Percentiles rank a stretch among this genome's conserved stretches.
Conservation (phyloP, 1,139 yeast species). For the Entelexis paramagnoliae region DNA sequence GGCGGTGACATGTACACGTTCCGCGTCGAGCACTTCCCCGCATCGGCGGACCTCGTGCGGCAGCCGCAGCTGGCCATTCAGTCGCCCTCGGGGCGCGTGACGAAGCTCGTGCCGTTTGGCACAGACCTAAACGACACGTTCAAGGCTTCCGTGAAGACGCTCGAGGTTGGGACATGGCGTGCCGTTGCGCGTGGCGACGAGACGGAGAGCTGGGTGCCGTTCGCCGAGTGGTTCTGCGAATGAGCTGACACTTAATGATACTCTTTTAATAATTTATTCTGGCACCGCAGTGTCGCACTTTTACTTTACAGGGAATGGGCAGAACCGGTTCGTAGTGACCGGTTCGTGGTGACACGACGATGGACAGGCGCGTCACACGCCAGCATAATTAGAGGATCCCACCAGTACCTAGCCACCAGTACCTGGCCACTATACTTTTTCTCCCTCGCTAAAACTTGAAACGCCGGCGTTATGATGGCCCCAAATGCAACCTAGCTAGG, state of each 20-base stretch:
- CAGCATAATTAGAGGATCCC: too few species aligned
- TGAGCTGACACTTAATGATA: not conserved
- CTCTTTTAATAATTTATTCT: not conserved
- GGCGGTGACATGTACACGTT: conserved; percentile 54
- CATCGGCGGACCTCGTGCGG: conserved; percentile 36
- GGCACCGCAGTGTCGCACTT: not conserved
- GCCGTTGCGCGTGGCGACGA: conserved; percentile 73
- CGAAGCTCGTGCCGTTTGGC: conserved; percentile 44
- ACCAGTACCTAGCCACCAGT: too few species aligned
- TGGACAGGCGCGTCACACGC: too few species aligned
- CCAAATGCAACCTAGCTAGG: too few species aligned
- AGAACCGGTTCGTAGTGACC: too few species aligned
- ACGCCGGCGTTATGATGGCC: too few species aligned
- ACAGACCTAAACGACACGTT: conserved; percentile 35
- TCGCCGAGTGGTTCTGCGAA: conserved; percentile 68
- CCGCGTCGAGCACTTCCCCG: conserved; percentile 32
- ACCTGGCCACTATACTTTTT: too few species aligned
- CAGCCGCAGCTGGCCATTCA: conserved; percentile 56
- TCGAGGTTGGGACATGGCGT: conserved; percentile 71
- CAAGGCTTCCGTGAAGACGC: conserved; percentile 48
- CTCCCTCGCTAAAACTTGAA: too few species aligned
- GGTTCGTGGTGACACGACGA: too few species aligned
- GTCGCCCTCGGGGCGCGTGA: conserved; percentile 73
- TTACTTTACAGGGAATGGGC: too few species aligned
- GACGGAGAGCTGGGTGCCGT: conserved; percentile 77